Conservation (phyloP, 192 early-diverging fungal species). For the Gonapodya sp. region DNA sequence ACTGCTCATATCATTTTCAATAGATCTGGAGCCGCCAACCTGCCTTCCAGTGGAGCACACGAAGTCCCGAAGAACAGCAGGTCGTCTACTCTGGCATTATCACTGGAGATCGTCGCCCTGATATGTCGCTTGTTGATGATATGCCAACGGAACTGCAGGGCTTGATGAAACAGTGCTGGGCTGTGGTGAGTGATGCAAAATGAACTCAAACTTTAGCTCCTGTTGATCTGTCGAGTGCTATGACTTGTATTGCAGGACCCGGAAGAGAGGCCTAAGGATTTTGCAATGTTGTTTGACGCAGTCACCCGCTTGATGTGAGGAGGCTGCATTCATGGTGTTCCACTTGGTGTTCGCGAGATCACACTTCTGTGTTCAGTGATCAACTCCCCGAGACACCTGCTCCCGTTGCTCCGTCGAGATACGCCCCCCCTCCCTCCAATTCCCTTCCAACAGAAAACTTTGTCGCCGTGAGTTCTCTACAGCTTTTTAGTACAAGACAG, state of each 20-base stretch:
- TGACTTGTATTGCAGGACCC: too few species aligned
- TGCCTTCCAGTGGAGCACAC: not conserved
- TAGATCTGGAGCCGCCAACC: constrained; percentile 1
- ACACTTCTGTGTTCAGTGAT: not conserved
- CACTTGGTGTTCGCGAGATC: not conserved
- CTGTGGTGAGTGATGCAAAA: not conserved
- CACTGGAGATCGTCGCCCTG: not conserved
- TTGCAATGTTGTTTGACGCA: not conserved
- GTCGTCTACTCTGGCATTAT: not conserved
- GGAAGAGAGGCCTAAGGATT: not conserved
- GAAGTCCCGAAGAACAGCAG: not conserved
- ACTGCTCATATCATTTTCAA: too few species aligned
- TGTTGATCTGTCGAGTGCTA: not conserved
- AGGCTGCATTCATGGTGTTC: not conserved
- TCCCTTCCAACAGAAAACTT: too few species aligned
- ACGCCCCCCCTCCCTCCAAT: too few species aligned
- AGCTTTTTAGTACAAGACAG: not conserved
- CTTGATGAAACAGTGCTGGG: not conserved
- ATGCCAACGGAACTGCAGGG: not conserved
- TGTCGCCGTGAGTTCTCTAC: not conserved
- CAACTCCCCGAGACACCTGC: not conserved
- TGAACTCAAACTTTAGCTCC: not conserved
- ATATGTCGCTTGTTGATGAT: not conserved
- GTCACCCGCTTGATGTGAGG: not conserved
- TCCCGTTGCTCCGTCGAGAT: too few species aligned